Conservation (phyloP, 257 asterid species). For the Vinca minor region DNA sequence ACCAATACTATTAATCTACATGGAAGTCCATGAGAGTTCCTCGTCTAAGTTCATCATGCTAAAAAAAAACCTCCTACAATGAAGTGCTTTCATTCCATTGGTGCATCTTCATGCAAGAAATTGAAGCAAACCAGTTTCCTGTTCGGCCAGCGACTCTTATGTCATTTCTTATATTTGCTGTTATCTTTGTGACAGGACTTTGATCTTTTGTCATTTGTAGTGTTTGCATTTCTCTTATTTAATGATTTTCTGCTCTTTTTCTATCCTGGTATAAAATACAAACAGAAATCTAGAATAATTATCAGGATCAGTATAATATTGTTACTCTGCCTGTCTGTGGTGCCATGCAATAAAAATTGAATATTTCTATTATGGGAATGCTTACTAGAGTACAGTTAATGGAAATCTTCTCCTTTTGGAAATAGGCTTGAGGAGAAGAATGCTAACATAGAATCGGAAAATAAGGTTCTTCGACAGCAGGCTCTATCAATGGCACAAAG, state of each 20-base stretch:
- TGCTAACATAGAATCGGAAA: conserved; percentile 86
- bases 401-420: conserved; percentile 24
- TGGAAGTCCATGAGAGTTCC: background rate
- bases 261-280: background rate
- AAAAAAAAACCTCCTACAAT: background rate
- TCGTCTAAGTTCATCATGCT: background rate
- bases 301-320: conserved; percentile 6
- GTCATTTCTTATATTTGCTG: background rate
- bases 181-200: conserved; percentile 1
- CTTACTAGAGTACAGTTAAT: conserved; percentile 17
- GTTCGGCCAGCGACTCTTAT: background rate
- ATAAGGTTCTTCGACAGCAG: conserved; percentile 96
- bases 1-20: background rate
- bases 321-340: too few relatives aligned
- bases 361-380: background rate
- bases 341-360: conserved; percentile 16
- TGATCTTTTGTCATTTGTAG: background rate
- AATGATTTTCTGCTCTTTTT: background rate
- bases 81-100: background rate
- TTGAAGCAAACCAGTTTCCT: background rate
- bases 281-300: background rate
- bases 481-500: conserved; percentile 93
- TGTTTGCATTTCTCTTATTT: background rate
- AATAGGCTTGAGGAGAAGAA: conserved; percentile 87
- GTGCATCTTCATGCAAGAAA: background rate